Base-by-base conservation (phyloP, 1,284 basidiomycete species). In the Melampsora larici-populina region DNA sequence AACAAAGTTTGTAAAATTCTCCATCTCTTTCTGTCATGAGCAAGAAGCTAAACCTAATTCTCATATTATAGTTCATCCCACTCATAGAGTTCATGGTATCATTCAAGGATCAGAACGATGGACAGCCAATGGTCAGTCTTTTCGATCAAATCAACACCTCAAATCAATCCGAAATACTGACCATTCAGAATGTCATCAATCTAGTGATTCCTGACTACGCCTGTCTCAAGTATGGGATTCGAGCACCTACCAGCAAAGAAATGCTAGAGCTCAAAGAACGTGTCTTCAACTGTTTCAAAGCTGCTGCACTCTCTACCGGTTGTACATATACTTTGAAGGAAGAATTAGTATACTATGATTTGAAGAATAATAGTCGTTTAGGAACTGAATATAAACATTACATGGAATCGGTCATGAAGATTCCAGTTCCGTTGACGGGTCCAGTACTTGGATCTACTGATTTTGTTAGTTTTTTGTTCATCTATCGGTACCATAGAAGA, bases 1-100 rank as follows among this genome's bases (percentile, higher is more conserved):
- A 92, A 83, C 90, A 92, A 84, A 87, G 89, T 67, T 87, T 87
- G 79, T 89, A 89, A 0, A 87, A 86, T 0, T 86, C 88, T 80
- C 88, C 89, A 26, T 85, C 91, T 2, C 17, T 43, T 65, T 66
- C 64, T 67, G 58, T n/a, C 15, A 58, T 55, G 29, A 13, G 15
- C 67, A 49, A 48, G 62, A 65, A 26, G 31, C 43, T n/a, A 51
- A 76, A 13, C n/a, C 29, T 31, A 15, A 51, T 71, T 4, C 21
- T 65, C 15, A 36, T 49, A 4, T 31, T 0, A 31, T 26, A 74
- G 66, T 62, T 60, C 70, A 58, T 24, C 66, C 66, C 9, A 81
- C 78, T 29, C 81, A 81, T 79, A 78, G 85, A n/a, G 84, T 85
- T 1, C 85, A 86, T 79, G 83, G 82, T 43, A 81, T 83, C 69